Base-by-base conservation (phyloP, 257 asterid genomes). In the Salvia hispanica region DNA sequence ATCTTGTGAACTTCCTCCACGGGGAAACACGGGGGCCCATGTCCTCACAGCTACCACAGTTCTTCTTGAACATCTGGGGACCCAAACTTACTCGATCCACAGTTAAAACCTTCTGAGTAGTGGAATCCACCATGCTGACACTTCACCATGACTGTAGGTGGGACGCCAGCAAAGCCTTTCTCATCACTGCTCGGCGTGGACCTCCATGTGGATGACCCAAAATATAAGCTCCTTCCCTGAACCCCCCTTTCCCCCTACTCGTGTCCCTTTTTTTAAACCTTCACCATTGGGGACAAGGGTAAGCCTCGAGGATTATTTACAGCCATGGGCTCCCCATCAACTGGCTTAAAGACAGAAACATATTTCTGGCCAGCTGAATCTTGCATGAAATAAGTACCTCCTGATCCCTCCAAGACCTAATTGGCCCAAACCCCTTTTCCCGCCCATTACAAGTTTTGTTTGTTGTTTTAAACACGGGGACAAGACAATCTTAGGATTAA, bases 301-400 rank as follows among this genome's bases (percentile, higher is more conserved):
- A 85, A 80, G 58, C 92, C 92, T 9, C 69, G 82, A 39, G 95
- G 96, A 42, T 89, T 86, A 53, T 86, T 89, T 62, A 79, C 83
- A 62, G 92, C 95, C 95, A 89, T 81, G 36, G 92, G 92, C 77
- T 89, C 96, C 85, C 83, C 95, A 16, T 85, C 96, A 16, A 80
- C 62, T 43, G 96, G 90, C 81, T 89, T 89, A 74, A 86, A 86
- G 16, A 86, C 84, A 5, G 96, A 83, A 4, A 79, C 72, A 33
- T 77, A 85, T 61, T 76, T 83, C 64, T 70, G 76, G 64, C 86
- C 85, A 37, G 82, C 67, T 13, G 87, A 77, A 76, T 89, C 90
- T 70, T 79, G 90, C 96, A 89, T 86, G 61, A 89, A 73, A 79
- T 86, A 89, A 43, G 85, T 86, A 76, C 96, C 95, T 3, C 92